phyloP scores from a whole-genome alignment of 345 rosid genomes.

The Eucalyptus curtisii region DNA sequence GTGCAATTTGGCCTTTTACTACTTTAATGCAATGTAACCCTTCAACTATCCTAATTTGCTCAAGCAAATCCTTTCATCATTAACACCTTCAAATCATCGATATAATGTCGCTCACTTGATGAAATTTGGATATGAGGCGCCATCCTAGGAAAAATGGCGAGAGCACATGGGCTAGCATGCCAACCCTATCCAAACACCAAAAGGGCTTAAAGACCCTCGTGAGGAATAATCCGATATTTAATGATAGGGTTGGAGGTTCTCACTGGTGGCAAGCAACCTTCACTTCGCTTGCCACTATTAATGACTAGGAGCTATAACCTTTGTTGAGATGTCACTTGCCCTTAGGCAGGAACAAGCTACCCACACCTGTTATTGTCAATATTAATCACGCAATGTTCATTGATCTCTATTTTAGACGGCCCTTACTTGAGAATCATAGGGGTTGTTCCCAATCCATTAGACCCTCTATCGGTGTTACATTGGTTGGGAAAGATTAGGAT shows the following conservation, averaged over 20 bases:
- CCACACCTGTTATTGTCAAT: fast-evolving
- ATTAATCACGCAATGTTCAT: no score
- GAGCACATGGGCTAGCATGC: not conserved
- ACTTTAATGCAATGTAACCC: not conserved
- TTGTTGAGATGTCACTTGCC: no score
- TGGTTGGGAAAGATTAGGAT: not conserved
- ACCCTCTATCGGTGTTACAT: fast-evolving
- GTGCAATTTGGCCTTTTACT: not conserved
- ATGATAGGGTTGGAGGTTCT: no score
- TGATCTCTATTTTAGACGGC: no score
- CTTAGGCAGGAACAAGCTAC: no score
- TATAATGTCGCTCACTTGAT: no score
- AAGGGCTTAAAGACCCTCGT: fast-evolving
- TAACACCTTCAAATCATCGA: not conserved
- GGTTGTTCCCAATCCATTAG: not conserved
- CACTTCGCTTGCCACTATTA: no score
- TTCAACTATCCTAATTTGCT: no score
- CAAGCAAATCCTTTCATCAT: not conserved
- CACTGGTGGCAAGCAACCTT: no score
- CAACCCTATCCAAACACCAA: not conserved
- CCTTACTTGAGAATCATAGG: no score
- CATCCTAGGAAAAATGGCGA: not conserved
- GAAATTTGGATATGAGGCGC: not conserved
- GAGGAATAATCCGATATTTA: no score
- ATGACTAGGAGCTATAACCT: no score